Base-by-base conservation (phyloP, 352 stramenopile species). In the Phytophthora pistaciae region DNA sequence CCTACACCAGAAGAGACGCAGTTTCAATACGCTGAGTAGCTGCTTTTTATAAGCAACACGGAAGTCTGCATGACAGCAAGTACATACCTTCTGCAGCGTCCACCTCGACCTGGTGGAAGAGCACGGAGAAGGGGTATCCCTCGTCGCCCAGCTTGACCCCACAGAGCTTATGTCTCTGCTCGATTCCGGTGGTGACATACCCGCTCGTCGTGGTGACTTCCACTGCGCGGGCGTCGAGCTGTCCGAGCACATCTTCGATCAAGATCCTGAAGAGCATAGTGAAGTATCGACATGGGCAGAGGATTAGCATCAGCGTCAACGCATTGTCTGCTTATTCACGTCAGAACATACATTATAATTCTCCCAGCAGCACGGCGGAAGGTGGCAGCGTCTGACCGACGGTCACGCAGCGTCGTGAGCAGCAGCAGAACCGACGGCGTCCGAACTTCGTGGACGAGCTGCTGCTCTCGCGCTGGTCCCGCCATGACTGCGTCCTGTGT, bases 51-150 rank as follows among this genome's bases (percentile, higher is more conserved):
- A 33, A 33, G 29, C 29, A 10, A 10, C 29, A 33, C 29, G 6
- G 4, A 33, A 8, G 29, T 33, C 29, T 33, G 29, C 8, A 33
- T 10, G 29, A 8, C 6, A 33, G 7, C 29, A 33, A 20, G 16
- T 52, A 7, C 54, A 29, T 36, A 60, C 55, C 55, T 50, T 60
- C 55, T 36, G 55, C 23, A 11, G 55, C 55, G 25, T 60, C 20
- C 0, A 60, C 55, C 46, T 60, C 55, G 11, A 60, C 33, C 25
- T 60, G 55, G 10, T 60, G 55, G 23, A 60, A 60, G 23, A 60
- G 33, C 55, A 50, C 55, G 2, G 33, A 60, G 31, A 60, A 50
- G 11, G 55, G 55, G 21, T 60, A 60, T 10, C 55, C 55, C 40
- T 60, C 55, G 20, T 60, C 55, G 9, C 55, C 55, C 7, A 60